Conservation (phyloP, 2,329 filamentous ascomycete species). For the Hypoxylon sp. region DNA sequence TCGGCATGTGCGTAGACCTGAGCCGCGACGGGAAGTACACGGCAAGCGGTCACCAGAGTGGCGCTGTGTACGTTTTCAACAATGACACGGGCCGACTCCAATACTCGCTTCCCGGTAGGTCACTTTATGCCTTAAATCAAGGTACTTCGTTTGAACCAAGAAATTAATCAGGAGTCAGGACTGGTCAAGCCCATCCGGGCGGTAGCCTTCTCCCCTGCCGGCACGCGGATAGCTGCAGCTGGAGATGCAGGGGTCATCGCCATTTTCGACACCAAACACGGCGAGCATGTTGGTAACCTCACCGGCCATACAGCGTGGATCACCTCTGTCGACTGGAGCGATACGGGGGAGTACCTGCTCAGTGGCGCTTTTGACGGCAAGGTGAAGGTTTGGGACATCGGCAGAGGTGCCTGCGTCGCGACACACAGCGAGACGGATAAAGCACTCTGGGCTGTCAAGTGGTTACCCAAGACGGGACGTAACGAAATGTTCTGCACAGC, state of each 20-base stretch:
- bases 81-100: constrained; percentile 87
- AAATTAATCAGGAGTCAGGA: constrained; percentile 60
- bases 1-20: constrained; percentile 89
- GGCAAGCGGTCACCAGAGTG: constrained; percentile 92
- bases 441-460: constrained; percentile 84
- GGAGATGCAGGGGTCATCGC: constrained; percentile 91
- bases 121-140: background rate
- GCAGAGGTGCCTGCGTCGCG: constrained; percentile 84
- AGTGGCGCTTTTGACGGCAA: constrained; percentile 93
- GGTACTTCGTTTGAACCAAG: background rate
- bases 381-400: constrained; percentile 94
- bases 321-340: constrained; percentile 90
- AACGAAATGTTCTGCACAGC: constrained; percentile 82
- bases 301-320: constrained; percentile 82
- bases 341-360: constrained; percentile 90
- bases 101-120: constrained; percentile 83
- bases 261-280: constrained; percentile 90
- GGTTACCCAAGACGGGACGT: constrained; percentile 79
- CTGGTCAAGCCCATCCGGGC: constrained; percentile 87
- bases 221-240: constrained; percentile 85
- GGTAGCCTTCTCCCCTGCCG: constrained; percentile 88
- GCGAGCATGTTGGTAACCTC: constrained; percentile 91
- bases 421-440: constrained; percentile 93
- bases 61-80: constrained; percentile 93
- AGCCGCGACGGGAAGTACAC: constrained; percentile 84